These are phyloP conservation scores for Paramyrothecium sp. DNA, from an alignment of 2,329 filamentous ascomycete genomes.

Conservation along the genomic window DNA sequence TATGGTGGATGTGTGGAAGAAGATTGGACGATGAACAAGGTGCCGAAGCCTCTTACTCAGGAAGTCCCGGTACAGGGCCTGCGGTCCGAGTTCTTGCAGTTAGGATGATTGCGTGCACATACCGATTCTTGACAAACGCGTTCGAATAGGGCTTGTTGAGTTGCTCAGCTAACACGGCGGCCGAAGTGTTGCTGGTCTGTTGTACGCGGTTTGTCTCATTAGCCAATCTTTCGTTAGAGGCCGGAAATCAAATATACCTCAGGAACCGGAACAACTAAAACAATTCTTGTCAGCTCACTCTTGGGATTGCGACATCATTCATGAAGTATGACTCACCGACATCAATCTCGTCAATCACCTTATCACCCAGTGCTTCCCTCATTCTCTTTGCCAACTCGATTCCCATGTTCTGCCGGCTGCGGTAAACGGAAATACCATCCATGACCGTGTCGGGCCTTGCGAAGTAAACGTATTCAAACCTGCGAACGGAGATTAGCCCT, in stretches of 20 bases:
- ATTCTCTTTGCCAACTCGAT: conserved; percentile 75
- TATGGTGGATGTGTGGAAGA: no score
- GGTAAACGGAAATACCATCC: conserved; percentile 84
- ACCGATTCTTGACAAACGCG: conserved; percentile 84
- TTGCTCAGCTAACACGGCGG: conserved; percentile 61
- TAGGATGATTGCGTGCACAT: conserved; percentile 45
- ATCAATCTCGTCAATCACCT: conserved; percentile 75
- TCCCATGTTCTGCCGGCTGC: conserved; percentile 84
- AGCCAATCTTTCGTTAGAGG: no score
- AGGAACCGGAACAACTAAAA: conserved; percentile 69
- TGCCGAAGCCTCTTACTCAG: no score
- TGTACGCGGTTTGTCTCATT: no score
- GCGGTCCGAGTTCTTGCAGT: neutral
- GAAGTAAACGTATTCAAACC: conserved; percentile 65
- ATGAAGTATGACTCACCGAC: conserved; percentile 41
- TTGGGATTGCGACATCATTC: no score
- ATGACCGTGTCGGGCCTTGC: conserved; percentile 79
- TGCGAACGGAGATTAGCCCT: no score
- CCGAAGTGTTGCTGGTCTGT: conserved; percentile 77
- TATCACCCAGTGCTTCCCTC: conserved; percentile 62
- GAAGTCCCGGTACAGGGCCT: no score
- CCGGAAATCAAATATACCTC: no score
- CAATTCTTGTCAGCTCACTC: conserved; percentile 10
- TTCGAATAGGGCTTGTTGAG: conserved; percentile 60
- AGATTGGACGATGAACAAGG: no score